Evolutionary conservation across 2,329 filamentous ascomycete genomes (phyloP), one percentile per base, ranked within the genome.

Genomic region (Fusarium torreyae): DNA sequence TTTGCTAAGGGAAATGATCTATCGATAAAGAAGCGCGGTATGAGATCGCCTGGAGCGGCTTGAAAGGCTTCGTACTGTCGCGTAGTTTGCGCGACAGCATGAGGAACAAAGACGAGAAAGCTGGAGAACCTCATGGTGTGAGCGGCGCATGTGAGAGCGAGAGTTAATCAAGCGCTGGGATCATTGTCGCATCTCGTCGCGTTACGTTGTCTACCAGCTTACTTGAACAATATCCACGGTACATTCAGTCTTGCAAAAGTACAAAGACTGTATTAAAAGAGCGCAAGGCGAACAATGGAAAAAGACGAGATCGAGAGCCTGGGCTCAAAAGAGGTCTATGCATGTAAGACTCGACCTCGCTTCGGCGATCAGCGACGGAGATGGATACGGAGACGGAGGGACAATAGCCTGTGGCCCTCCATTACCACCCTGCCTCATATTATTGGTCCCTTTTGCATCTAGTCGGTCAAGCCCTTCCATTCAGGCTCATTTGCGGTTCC

Each of bases 11-110:
- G 73, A 42, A 72, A 66, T 14, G 75, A 74, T 26, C 62, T 70
- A 62, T 77, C 75, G 50, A 77, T 53, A n/a, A 74, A 68, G 53
- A 75, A 77, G 33, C 77, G 75, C 39, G 76, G 76, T 57, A 72
- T 71, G 55, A 79, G 65, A 14, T 78, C 77, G 11, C 66, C 77
- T 1, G 66, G 73, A 9, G 64, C 65, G 20, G 73, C 54, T 15
- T 65, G 58, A 9, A 68, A 51, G 13, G 69, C 63, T 4, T 63
- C 75, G 65, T 77, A 74, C 43, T 65, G 67, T 17, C 57, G 62
- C 14, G 42, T 40, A 22, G 58, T 50, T 39, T 72, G 69, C 31
- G 69, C 69, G 17, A 63, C 11, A 33, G 53, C 28, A 22, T 38
- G 53, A 44, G 73, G 59, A 22, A 64, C 44, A 53, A 69, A 46